Conservation (phyloP, 208 protist species). For the Phytomonas serpens region DNA sequence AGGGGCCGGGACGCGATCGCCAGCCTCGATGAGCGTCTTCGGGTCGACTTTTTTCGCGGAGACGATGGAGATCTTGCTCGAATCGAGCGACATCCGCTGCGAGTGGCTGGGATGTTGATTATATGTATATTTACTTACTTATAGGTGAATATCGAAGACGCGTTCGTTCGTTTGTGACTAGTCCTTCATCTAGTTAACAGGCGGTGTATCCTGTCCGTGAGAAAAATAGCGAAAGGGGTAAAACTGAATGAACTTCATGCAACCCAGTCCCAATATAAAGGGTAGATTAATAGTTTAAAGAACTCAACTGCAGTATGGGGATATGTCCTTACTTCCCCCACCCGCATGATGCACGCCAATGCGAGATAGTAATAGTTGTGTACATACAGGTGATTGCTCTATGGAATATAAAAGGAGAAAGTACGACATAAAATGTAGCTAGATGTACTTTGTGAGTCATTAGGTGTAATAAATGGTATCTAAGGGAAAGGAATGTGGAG, state of each 20-base stretch:
- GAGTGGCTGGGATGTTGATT: too few relatives aligned
- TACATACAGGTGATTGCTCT: neutral
- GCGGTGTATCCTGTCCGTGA: neutral
- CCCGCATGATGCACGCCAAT: neutral
- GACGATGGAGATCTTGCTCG: constrained; percentile 75
- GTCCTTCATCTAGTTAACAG: neutral
- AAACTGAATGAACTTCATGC: too few relatives aligned
- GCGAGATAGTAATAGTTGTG: neutral
- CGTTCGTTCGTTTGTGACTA: neutral
- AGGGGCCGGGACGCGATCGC: constrained; percentile 26
- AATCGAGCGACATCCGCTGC: constrained; percentile 55
- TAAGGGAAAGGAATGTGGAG: neutral
- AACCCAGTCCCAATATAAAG: too few relatives aligned
- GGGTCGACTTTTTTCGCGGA: constrained; percentile 59
- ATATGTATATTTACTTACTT: neutral
- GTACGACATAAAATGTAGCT: neutral
- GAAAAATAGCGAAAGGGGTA: neutral
- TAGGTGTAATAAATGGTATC: neutral
- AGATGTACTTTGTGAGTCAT: neutral
- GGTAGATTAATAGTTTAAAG: too few relatives aligned
- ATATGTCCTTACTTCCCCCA: neutral
- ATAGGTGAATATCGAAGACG: neutral
- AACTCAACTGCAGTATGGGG: too few relatives aligned
- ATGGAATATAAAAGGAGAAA: neutral
- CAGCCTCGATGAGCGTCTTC: constrained; percentile 32